A percentile compares a stretch with the other conserved stretches of the same genome.
Evolutionary conservation across 2,329 filamentous ascomycete genomes (phyloP).

Genomic region (Talaromyces atroroseus): DNA sequence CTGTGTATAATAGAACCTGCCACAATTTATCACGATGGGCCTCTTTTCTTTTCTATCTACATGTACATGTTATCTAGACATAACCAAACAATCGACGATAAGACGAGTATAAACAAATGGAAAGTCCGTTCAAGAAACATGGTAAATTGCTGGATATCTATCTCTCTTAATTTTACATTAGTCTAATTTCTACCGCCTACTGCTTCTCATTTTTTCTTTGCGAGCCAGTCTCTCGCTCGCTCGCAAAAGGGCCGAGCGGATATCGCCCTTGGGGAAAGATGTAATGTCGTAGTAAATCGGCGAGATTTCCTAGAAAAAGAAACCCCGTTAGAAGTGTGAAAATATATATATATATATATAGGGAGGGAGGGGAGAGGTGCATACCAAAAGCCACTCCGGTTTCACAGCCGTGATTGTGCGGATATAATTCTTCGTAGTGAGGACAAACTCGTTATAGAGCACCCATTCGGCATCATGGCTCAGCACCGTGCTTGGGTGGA

Average conservation of each 20-base stretch:
- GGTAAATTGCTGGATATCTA: background rate
- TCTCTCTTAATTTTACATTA: background rate
- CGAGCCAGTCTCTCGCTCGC: conserved; percentile 51
- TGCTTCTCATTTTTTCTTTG: conserved; percentile 47
- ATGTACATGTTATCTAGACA: too few species aligned
- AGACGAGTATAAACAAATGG: background rate
- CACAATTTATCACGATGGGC: too few species aligned
- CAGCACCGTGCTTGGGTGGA: conserved; percentile 90
- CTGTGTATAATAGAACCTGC: too few species aligned
- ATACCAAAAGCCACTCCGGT: conserved; percentile 88
- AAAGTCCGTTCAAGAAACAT: background rate
- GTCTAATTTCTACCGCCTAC: conserved; percentile 24
- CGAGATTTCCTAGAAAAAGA: conserved; percentile 68
- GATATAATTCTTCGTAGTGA: conserved; percentile 98
- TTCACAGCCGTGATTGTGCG: conserved; percentile 86
- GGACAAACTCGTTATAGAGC: conserved; percentile 95
- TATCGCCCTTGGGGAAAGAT: conserved; percentile 76
- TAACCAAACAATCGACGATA: too few species aligned
- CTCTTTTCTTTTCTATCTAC: too few species aligned
- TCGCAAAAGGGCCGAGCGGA: conserved; percentile 61
- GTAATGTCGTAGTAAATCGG: conserved; percentile 86
- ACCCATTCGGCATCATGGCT: conserved; percentile 92
- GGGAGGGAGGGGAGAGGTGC: conserved; percentile 28
- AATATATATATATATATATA: background rate
- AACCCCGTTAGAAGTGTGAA: conserved; percentile 32